Base-by-base conservation (phyloP, 768 basidiomycete species). In the Cystoderma amianthinum region DNA sequence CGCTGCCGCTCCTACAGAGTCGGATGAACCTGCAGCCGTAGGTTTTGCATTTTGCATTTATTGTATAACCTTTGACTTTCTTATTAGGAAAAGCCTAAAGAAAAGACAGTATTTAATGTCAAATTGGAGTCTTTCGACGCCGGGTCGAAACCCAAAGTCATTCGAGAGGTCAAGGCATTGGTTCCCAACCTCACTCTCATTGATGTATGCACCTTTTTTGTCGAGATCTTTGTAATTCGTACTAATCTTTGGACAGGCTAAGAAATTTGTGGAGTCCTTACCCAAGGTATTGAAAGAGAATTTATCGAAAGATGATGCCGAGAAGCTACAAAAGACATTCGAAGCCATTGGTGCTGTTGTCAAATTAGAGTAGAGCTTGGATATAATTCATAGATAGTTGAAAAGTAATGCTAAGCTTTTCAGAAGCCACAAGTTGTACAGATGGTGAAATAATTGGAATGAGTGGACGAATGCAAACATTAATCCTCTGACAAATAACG, bases 41-140 rank as follows among this genome's bases (percentile, higher is more conserved):
- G 43, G n/a, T n/a, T n/a, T n/a, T n/a, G 78, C 62, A 19, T 35
- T 38, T 2, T 21, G 13, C 41, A 3, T 35, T 36, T 32, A 13
- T 9, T 36, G 7, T 33, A 17, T 38, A 19, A 39, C 20, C 22
- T 20, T 10, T 38, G 34, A 16, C 24, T 36, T 21, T 39, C 1
- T 25, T 16, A 54, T 25, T 47, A 91, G 83, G 91, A 92, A 62
- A 96, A 94, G 57, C 93, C 93, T 37, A 97, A 96, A 68, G 96
- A 97, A 71, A 98, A 98, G 81, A 96, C 93, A 13, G 75, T 94
- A 23, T 99, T 99, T 69, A 94, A 83, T 53, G 86, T 97, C 57
- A 92, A 81, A 63, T 76, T 99, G 32, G 91, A 95, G 58, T 91
- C 91, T 36, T 96, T 98, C 55, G 94, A 96, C 47, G 80, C 92